phyloP scores from a whole-genome alignment of 371 early-diverging fungal species.

The Mortierella sp. region DNA sequence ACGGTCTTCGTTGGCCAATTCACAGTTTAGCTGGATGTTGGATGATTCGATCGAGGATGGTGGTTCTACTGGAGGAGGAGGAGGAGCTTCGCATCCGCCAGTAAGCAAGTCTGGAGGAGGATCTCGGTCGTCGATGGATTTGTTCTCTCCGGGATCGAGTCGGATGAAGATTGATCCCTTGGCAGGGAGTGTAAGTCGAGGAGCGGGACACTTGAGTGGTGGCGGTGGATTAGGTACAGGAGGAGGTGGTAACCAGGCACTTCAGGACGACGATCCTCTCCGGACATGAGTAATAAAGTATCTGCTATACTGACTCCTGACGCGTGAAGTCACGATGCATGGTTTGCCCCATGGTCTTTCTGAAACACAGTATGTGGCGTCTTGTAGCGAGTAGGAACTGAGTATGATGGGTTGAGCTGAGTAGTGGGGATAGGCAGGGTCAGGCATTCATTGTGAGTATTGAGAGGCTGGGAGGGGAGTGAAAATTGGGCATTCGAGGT shows the following conservation, averaged over 20 bases:
- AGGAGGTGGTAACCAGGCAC: conserved; percentile 9
- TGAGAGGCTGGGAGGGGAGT: neutral
- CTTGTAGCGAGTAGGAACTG: no score
- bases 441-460: neutral
- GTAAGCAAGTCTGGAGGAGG: neutral
- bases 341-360: no score
- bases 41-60: conserved; percentile 15
- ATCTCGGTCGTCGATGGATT: neutral
- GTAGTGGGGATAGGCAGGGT: neutral
- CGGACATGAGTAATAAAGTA: conserved; percentile 11
- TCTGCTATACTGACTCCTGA: neutral
- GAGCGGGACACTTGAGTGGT: neutral
- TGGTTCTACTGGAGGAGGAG: neutral
- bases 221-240: neutral
- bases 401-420: no score
- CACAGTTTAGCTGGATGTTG: conserved; percentile 56
- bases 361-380: no score
- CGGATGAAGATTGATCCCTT: conserved; percentile 49
- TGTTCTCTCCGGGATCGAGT: conserved; percentile 8
- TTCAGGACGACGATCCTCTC: conserved; percentile 43
- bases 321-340: neutral
- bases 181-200: conserved; percentile 37
- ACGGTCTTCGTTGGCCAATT: conserved; percentile 48
- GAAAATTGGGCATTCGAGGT: neutral
- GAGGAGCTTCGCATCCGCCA: neutral